Percentiles rank a stretch among this genome's conserved stretches.
These are phyloP conservation scores for Populus deltoides DNA, from an alignment of 345 rosid genomes.

Conservation along the genomic window DNA sequence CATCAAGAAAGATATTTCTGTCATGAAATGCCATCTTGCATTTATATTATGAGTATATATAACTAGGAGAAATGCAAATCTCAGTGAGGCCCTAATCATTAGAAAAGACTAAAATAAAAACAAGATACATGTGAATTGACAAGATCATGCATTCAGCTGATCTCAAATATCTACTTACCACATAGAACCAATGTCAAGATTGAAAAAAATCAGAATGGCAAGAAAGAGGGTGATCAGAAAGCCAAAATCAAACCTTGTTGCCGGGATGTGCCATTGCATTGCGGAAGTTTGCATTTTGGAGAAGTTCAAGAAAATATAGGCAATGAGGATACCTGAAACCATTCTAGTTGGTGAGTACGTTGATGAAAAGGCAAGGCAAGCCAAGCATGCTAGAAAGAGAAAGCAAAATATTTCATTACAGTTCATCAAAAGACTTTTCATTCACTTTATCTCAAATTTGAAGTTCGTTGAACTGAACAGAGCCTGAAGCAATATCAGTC, in stretches of 20 bases:
- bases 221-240: constrained; percentile 3
- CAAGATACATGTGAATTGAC: not conserved
- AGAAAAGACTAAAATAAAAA: not conserved
- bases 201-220: constrained; percentile 2
- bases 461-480: not conserved
- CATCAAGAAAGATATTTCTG: not conserved
- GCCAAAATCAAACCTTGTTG: constrained; percentile 61
- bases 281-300: constrained; percentile 90
- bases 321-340: constrained; percentile 93
- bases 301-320: constrained; percentile 88
- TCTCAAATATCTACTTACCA: not conserved
- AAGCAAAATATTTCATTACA: not conserved
- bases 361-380: constrained; percentile 2
- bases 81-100: not conserved
- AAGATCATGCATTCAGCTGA: not conserved
- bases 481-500: not conserved
- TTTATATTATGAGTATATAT: not conserved
- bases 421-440: not conserved
- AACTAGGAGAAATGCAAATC: not conserved
- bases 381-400: not conserved
- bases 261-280: constrained; percentile 96
- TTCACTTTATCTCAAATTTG: not conserved
- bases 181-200: not conserved
- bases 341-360: constrained; percentile 19
- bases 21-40: not conserved